phyloP scores from a whole-genome alignment of 2,329 filamentous ascomycete genomes.

The Cyphellophora attinorum region DNA sequence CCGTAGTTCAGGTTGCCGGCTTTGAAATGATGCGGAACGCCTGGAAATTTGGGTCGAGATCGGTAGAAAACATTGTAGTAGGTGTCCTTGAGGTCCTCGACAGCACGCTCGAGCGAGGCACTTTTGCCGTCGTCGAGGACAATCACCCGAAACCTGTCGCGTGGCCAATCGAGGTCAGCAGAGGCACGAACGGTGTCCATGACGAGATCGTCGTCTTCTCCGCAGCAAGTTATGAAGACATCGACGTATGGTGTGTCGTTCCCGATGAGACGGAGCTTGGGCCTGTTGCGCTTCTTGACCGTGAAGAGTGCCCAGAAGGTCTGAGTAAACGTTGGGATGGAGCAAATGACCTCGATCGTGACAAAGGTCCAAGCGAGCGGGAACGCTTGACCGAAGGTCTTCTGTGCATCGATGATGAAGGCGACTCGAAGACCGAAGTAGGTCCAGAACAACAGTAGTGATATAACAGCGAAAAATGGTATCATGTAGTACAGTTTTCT shows the following conservation, averaged over 20 bases:
- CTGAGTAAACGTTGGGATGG: conserved; percentile 47
- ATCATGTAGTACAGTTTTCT: conserved; percentile 25
- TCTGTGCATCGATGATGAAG: conserved; percentile 45
- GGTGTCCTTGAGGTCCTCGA: conserved; percentile 24
- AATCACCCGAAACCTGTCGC: conserved; percentile 43
- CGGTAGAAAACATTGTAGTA: conserved; percentile 34
- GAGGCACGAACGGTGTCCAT: conserved; percentile 46
- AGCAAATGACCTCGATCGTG: conserved; percentile 38
- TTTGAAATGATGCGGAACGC: conserved; percentile 20
- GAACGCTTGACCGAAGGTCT: conserved; percentile 30
- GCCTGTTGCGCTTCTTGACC: conserved; percentile 44
- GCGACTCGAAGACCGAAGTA: conserved; percentile 45
- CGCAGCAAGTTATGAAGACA: conserved; percentile 47
- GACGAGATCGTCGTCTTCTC: conserved; percentile 46
- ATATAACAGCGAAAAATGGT: conserved; percentile 26
- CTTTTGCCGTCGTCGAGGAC: conserved; percentile 42
- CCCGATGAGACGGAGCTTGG: conserved; percentile 33
- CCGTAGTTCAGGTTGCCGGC: conserved; percentile 42
- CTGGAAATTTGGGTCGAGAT: conserved; percentile 30
- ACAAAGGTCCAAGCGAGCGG: conserved; percentile 50
- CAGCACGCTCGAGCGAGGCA: conserved; percentile 25
- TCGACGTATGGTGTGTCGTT: conserved; percentile 46
- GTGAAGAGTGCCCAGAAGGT: conserved; percentile 50
- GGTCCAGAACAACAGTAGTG: conserved; percentile 26
- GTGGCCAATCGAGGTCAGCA: conserved; percentile 45